A percentile compares a stretch with the other conserved stretches of the same genome.
Evolutionary conservation across 768 basidiomycete genomes (phyloP).

Genomic region (Pleurotus djamor): DNA sequence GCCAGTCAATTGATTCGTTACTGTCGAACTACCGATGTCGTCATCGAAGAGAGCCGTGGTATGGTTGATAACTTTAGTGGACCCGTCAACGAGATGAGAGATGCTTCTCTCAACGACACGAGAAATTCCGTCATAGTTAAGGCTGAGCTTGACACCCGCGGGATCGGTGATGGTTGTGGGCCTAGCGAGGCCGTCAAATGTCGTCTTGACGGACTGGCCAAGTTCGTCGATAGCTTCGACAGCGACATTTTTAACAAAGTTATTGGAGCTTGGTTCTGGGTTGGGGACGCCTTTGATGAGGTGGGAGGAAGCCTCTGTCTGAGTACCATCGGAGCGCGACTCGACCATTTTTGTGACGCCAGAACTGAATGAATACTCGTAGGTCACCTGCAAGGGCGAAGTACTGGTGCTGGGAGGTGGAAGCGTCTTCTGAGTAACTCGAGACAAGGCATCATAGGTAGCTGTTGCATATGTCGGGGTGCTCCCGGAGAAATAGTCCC

Average conservation of each 20-base stretch:
- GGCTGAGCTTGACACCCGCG: not conserved
- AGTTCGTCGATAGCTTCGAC: not conserved
- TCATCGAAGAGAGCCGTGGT: not conserved
- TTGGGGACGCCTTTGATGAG: not conserved
- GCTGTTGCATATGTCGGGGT: not conserved
- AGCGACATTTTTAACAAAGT: not conserved
- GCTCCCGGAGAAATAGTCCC: not conserved
- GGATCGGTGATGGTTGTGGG: not conserved
- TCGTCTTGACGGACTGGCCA: not conserved
- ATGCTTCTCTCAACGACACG: not conserved
- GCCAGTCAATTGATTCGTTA: not conserved
- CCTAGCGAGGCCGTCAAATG: not conserved
- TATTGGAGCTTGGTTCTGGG: not conserved
- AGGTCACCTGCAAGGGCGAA: not conserved
- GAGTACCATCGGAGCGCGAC: not conserved
- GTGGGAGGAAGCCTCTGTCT: not conserved
- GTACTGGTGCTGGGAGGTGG: not conserved
- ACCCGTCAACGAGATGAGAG: not conserved
- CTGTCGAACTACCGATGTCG: not conserved
- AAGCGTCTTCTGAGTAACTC: not conserved
- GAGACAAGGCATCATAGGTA: not conserved
- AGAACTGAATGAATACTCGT: not conserved
- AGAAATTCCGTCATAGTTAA: not conserved
- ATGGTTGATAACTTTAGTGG: not conserved
- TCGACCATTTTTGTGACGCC: not conserved